phyloP scores from a whole-genome alignment of 2,329 filamentous ascomycete species.

The Podosphaera fusca region DNA sequence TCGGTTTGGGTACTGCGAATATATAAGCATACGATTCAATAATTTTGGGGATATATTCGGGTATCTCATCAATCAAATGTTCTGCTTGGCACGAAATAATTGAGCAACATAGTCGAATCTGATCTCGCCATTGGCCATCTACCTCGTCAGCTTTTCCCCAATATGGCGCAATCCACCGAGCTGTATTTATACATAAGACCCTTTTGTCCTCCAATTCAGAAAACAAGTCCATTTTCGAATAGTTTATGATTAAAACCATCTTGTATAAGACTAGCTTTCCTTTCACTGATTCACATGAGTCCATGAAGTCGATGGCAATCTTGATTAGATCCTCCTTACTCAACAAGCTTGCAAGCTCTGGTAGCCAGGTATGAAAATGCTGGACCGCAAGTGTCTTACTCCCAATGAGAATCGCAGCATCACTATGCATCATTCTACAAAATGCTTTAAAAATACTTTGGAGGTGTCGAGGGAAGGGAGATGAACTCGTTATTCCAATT shows the following conservation, averaged over 20 bases:
- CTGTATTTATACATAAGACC: conserved; percentile 56
- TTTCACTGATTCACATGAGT: conserved; percentile 67
- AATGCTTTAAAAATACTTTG: conserved; percentile 75
- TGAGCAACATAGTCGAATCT: conserved; percentile 81
- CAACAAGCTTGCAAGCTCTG: conserved; percentile 59
- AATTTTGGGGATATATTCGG: conserved; percentile 75
- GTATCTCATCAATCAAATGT: conserved; percentile 56
- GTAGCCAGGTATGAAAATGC: conserved; percentile 94
- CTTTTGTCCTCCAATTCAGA: conserved; percentile 51
- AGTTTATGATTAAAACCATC: conserved; percentile 77
- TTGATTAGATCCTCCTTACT: conserved; percentile 68
- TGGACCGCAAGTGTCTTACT: conserved; percentile 90
- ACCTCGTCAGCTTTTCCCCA: conserved; percentile 60
- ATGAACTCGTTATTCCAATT: conserved; percentile 58
- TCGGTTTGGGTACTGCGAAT: conserved; percentile 25
- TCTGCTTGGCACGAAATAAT: conserved; percentile 71
- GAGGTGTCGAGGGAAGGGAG: conserved; percentile 59
- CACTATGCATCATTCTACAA: conserved; percentile 72
- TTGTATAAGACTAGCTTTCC: conserved; percentile 86
- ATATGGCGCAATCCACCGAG: conserved; percentile 77
- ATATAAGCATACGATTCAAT: conserved; percentile 73
- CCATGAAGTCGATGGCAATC: conserved; percentile 80
- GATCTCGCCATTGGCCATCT: conserved; percentile 62
- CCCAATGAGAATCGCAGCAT: conserved; percentile 65
- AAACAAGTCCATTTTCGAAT: conserved; percentile 64